Conservation (phyloP, 495 filamentous ascomycete genomes). For the Cercophora newfieldiana region DNA sequence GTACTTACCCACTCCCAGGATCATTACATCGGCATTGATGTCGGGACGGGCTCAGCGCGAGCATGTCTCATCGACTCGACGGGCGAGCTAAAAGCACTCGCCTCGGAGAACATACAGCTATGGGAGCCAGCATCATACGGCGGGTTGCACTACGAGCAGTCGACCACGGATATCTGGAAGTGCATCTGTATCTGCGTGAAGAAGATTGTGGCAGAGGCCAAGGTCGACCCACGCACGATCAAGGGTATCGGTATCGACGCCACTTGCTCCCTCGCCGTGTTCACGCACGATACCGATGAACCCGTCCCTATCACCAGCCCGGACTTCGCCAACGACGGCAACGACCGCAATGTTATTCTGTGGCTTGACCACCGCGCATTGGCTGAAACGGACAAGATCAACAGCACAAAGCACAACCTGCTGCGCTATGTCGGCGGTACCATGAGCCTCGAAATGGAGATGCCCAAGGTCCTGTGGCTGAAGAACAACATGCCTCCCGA, state of each 20-base stretch:
- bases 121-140: constrained; percentile 87
- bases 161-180: constrained; percentile 92
- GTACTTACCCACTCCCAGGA: constrained; percentile 28
- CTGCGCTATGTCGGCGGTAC: constrained; percentile 92
- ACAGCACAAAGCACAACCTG: constrained; percentile 88
- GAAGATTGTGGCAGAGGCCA: constrained; percentile 72
- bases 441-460: constrained; percentile 99
- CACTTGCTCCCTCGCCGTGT: constrained; percentile 91
- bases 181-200: constrained; percentile 83
- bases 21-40: constrained; percentile 89
- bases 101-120: constrained; percentile 85
- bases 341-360: constrained; percentile 85
- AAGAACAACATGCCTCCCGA: constrained; percentile 97
- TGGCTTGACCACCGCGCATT: constrained; percentile 93
- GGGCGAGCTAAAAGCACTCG: constrained; percentile 89
- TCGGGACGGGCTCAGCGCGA: constrained; percentile 91
- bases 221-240: constrained; percentile 68
- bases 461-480: constrained; percentile 95
- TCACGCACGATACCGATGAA: constrained; percentile 83
- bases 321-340: constrained; percentile 71
- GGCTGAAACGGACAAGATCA: constrained; percentile 86
- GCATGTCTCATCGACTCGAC: constrained; percentile 90
- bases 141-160: constrained; percentile 87
- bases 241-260: constrained; percentile 95
- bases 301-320: constrained; percentile 87